Base-by-base conservation (phyloP, 129 eudicot genomes). In the Tagetes erecta region DNA sequence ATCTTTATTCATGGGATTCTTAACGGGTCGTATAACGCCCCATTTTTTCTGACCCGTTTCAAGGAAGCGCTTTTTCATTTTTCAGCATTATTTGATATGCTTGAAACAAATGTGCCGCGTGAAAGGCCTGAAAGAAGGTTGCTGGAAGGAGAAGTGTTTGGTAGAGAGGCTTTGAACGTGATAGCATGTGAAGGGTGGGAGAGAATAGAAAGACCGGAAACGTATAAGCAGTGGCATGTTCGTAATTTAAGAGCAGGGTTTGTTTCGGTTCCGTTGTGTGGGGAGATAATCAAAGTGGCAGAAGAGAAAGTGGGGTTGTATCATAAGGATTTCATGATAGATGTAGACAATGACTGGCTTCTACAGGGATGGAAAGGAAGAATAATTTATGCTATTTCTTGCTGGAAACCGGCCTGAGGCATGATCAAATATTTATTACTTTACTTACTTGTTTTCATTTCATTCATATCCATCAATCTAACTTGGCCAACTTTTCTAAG, bases 101-200 rank as follows among this genome's bases (percentile, higher is more conserved):
- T 92, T 72, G 96, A 89, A 35, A 76, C 84, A 4, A 86, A 74
- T 63, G 84, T 85, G 8, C 86, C 96, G 1, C 88, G 87, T 2
- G 97, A 89, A 40, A 53, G 80, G 6, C 6, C 66, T 3, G 96
- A 87, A 75, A 80, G 97, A 74, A 76, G 81, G 88, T 73, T 92
- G 40, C 74, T 86, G 13, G 97, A 92, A 83, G 86, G 86, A 20
- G 97, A 91, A 44, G 58, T 92, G 8, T 82, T 86, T 33, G 92
- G 92, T n/a, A 80, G 78, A 66, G 97, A 92, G 74, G 86, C 85
- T 14, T 2, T 91, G 84, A 91, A 91, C 75, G 97, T 91, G 3
- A 79, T 91, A 50, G 96, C 96, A 4, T 91, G 97, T 58, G 97
- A 91, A 59, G 97, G 97, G 14, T 81, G 86, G 88, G 97, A 91